Conservation (phyloP, 306 rosid species). For the Quillaja saponaria region DNA sequence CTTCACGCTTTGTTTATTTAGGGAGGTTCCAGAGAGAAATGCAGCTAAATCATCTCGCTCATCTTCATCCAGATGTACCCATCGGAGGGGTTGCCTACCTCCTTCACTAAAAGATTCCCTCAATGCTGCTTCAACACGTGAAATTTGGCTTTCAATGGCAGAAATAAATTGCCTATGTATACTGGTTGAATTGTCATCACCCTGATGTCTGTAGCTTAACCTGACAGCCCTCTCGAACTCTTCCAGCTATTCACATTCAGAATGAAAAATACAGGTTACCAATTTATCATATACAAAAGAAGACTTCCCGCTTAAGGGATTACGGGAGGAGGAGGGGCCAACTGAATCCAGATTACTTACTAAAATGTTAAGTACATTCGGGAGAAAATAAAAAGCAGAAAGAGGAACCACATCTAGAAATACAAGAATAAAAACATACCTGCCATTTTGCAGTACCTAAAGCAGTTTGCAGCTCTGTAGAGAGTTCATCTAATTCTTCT, state of each 20-base stretch:
- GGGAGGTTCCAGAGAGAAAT: slow-evolving; percentile 75
- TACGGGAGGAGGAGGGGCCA: neutral
- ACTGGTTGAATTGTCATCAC: slow-evolving; percentile 57
- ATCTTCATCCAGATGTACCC: slow-evolving; percentile 84
- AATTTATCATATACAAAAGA: neutral
- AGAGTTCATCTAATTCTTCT: slow-evolving; percentile 58
- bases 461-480: slow-evolving; percentile 91
- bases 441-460: slow-evolving; percentile 98
- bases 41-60: slow-evolving; percentile 91
- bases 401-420: neutral
- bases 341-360: no score
- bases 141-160: slow-evolving; percentile 83
- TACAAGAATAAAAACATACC: slow-evolving; percentile 43
- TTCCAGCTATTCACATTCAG: slow-evolving; percentile 64
- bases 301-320: slow-evolving; percentile 19
- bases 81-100: slow-evolving; percentile 76
- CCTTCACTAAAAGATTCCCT: slow-evolving; percentile 60
- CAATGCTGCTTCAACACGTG: slow-evolving; percentile 63
- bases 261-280: slow-evolving; percentile 29
- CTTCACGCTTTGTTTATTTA: slow-evolving; percentile 34
- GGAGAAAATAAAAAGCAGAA: neutral
- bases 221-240: slow-evolving; percentile 88
- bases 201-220: slow-evolving; percentile 62
- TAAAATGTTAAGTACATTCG: no score
- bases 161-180: slow-evolving; percentile 83